Evolutionary conservation across 2,329 filamentous ascomycete genomes (phyloP).

Genomic region (Botrytis hyacinthi): DNA sequence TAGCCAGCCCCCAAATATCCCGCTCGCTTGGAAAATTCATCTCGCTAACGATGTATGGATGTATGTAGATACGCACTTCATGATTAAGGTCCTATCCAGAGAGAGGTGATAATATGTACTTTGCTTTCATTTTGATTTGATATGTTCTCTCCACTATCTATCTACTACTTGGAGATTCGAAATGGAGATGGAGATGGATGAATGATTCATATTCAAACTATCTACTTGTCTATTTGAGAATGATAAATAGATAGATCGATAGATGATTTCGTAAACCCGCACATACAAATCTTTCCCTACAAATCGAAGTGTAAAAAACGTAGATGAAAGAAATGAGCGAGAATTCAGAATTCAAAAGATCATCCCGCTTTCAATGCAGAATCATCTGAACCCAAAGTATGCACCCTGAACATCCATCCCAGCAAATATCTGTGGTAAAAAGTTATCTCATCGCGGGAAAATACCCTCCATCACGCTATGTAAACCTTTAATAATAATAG

Average conservation of each 20-base stretch:
- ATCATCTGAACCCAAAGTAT: not conserved
- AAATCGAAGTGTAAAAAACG: fast-evolving
- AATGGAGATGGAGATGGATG: not conserved
- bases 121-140: not conserved
- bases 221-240: not conserved
- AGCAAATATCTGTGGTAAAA: not conserved
- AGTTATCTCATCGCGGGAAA: not conserved
- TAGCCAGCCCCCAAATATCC: too few species aligned
- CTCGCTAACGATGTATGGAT: too few species aligned
- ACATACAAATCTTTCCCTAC: not conserved
- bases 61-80: too few species aligned
- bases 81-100: not conserved
- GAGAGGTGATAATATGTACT: not conserved
- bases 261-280: not conserved
- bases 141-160: not conserved
- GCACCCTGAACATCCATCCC: not conserved
- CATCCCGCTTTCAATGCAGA: not conserved
- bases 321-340: not conserved
- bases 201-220: not conserved
- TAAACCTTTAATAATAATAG: not conserved
- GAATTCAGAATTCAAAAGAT: not conserved
- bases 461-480: not conserved
- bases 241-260: not conserved
- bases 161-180: not conserved
- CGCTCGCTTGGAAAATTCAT: too few species aligned